A percentile compares a stretch with the other conserved stretches of the same genome.
phyloP scores from a whole-genome alignment of 164 flowering plant species.

The Vitis labrusca region DNA sequence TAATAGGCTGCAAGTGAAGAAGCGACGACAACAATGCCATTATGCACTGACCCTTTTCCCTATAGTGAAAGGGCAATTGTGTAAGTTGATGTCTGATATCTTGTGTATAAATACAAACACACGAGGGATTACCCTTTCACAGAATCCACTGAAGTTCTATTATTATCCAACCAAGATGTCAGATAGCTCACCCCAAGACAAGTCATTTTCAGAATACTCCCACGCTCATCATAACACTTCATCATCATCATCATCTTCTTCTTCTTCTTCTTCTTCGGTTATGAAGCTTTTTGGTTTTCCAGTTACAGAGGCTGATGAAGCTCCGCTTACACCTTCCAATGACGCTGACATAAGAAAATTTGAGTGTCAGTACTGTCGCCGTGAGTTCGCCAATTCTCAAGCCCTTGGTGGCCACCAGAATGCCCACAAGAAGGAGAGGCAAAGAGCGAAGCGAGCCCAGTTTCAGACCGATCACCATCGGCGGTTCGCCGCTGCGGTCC shows the following conservation, averaged over 20 bases:
- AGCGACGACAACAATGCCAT: too few species aligned
- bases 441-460: conserved; percentile 35
- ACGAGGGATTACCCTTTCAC: too few species aligned
- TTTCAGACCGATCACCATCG: conserved; percentile 26
- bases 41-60: too few species aligned
- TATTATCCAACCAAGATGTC: too few species aligned
- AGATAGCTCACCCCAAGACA: too few species aligned
- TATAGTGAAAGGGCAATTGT: too few species aligned
- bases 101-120: too few species aligned
- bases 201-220: too few species aligned
- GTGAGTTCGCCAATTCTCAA: conserved; percentile 57
- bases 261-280: conserved; percentile 8
- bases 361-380: conserved; percentile 52
- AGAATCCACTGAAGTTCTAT: too few species aligned
- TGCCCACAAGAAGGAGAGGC: conserved; percentile 61
- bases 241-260: background rate
- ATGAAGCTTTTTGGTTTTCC: conserved; percentile 50
- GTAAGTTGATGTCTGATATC: too few species aligned
- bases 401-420: conserved; percentile 72
- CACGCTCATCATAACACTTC: too few species aligned
- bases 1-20: too few species aligned
- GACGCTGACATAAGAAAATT: conserved; percentile 24
- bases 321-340: conserved; percentile 1
- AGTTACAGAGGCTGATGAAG: conserved; percentile 15
- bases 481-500: conserved; percentile 17